Percentiles rank a stretch among this genome's conserved stretches.
Conservation (phyloP, 2,329 filamentous ascomycete species). For the Beauveria pseudobassiana region DNA sequence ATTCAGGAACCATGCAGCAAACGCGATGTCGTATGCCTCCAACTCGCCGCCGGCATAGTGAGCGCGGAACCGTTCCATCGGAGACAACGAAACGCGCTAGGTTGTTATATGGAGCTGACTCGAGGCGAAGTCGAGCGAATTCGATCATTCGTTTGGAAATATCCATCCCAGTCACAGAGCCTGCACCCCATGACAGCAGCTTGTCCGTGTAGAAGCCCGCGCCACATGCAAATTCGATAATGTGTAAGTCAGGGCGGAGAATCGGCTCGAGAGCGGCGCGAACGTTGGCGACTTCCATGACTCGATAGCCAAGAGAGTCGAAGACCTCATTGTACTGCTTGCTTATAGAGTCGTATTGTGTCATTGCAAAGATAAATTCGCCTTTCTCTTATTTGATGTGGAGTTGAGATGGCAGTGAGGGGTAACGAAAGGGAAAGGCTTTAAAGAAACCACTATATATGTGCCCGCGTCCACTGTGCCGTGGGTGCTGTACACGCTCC, state of each 20-base stretch:
- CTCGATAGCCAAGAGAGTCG: not conserved
- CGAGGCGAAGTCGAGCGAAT: not conserved
- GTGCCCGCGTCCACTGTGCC: too few relatives aligned
- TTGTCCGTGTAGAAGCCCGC: constrained; percentile 6
- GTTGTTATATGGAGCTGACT: too few relatives aligned
- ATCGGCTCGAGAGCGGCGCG: not conserved
- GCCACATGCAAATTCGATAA: constrained; percentile 3
- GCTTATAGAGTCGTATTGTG: too few relatives aligned
- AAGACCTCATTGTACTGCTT: too few relatives aligned
- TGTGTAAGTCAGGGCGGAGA: not conserved
- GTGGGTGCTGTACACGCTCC: too few relatives aligned
- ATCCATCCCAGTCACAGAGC: constrained; percentile 2
- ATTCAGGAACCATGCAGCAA: constrained; percentile 13
- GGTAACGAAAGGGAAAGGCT: too few relatives aligned
- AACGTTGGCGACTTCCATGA: not conserved
- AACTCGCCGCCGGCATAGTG: not conserved
- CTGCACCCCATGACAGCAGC: constrained; percentile 7
- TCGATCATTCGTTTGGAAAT: not conserved
- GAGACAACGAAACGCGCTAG: not conserved
- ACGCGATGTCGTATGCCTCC: not conserved
- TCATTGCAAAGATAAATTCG: too few relatives aligned
- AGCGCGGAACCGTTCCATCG: not conserved
- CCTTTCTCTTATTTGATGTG: too few relatives aligned
- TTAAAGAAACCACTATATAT: too few relatives aligned
- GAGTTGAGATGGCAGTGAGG: too few relatives aligned